Percentiles rank a stretch among this genome's conserved stretches.
These are phyloP conservation scores for Colletotrichum sp. DNA, from an alignment of 2,329 filamentous ascomycete species.

Conservation along the genomic window DNA sequence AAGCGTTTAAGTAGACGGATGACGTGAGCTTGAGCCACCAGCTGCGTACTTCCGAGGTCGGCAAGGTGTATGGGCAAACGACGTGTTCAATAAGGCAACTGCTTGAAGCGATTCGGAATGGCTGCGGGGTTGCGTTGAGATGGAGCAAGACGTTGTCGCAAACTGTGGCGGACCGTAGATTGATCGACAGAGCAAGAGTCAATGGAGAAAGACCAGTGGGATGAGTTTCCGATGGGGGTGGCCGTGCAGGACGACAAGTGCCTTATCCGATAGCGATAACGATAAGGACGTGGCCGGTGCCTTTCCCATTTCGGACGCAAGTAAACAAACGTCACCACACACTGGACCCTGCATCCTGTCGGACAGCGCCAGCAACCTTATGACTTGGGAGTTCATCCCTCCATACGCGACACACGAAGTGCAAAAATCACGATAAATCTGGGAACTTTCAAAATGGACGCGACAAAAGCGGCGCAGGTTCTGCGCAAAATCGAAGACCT, in stretches of 20 bases:
- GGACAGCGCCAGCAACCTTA: neutral
- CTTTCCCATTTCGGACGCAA: conserved; percentile 33
- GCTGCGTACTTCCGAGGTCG: neutral
- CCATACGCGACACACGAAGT: neutral
- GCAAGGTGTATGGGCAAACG: neutral
- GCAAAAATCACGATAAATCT: neutral
- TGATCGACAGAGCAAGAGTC: conserved; percentile 2
- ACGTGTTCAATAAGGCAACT: neutral
- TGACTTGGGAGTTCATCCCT: neutral
- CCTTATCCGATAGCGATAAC: neutral
- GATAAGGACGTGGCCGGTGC: neutral
- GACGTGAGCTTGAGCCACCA: neutral
- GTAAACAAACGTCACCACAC: conserved; percentile 40
- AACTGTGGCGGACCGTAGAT: neutral
- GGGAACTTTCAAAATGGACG: conserved; percentile 29
- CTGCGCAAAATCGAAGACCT: conserved; percentile 57
- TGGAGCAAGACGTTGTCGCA: neutral
- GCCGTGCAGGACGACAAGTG: neutral
- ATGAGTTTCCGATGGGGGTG: neutral
- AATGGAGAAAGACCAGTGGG: neutral
- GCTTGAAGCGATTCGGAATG: neutral
- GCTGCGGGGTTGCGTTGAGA: neutral
- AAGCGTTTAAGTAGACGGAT: neutral
- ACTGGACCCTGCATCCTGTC: neutral
- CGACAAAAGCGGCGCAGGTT: conserved; percentile 40